Base-by-base conservation (phyloP, 495 filamentous ascomycete genomes). In the Tetracladium marchalianum region DNA sequence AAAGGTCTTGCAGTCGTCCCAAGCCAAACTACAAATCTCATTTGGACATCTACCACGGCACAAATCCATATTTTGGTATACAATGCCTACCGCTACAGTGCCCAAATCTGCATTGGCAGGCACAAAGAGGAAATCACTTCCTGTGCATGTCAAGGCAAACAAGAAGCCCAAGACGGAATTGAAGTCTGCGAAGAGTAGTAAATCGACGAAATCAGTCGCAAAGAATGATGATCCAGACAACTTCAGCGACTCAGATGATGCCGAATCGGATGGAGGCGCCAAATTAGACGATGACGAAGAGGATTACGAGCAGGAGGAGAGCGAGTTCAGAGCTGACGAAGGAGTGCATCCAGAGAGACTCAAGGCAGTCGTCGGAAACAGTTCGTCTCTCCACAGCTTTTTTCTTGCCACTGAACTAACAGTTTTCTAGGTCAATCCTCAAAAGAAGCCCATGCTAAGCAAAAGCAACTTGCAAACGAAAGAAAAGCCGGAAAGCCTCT, bases 401-500 rank as follows among this genome's bases (percentile, higher is more conserved):
- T 16, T 5, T 31, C 11, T 39, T 17, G 11, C 22, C 34, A 15
- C 11, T 33, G 15, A 38, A 31, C 34, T 49, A 49, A 50, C 44
- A 38, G 22, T 19, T 7, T 41, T 11, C 22, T 16, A 67, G 66
- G 57, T 34, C 59, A 65, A 55, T 69, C 62, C 22, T 95, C 90
- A 2, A 80, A 78, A 56, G 90, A 96, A 69, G 78, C 87, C 12
- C 92, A 97, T 60, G 77, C 78, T 18, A 94, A 95, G 63, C 93
- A 99, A 63, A 95, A 88, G 57, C 84, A 81, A 44, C 73, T 95
- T 31, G 80, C 77, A 34, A 81, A 81, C 58, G 89, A 96, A 60
- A 85, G 93, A 55, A 97, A 90, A 72, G 80, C 84, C 24, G 80
- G 83, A 18, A 96, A 95, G 62, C 93, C 93, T 7, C 80, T 95